Evolutionary conservation across 495 filamentous ascomycete species (phyloP).

Genomic region (Tetracladium setigerum): DNA sequence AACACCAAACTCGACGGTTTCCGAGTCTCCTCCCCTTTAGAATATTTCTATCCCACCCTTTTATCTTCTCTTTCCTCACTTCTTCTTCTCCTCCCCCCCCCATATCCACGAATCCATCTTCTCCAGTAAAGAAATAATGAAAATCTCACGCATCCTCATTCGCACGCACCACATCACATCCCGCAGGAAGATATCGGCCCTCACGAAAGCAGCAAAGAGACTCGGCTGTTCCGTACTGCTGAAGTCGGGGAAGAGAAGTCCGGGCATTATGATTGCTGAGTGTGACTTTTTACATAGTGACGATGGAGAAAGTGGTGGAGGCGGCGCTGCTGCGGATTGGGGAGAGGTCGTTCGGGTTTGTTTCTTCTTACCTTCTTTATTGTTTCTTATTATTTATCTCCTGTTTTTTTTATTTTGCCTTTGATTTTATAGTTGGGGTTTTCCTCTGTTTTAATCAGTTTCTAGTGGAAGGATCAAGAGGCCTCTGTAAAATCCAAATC

Average conservation of each 20-base stretch:
- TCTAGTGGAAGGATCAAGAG: too few species aligned
- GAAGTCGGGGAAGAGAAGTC: slow-evolving; percentile 43
- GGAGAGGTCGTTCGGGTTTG: slow-evolving; percentile 43
- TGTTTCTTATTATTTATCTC: not conserved
- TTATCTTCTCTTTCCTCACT: too few species aligned
- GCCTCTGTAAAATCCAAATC: too few species aligned
- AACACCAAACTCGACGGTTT: too few species aligned
- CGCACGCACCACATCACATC: slow-evolving; percentile 66
- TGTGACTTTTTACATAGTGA: too few species aligned
- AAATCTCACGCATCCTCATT: slow-evolving; percentile 46
- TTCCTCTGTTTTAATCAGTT: too few species aligned
- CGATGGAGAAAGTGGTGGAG: slow-evolving; percentile 19
- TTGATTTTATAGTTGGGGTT: not conserved
- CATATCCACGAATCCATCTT: too few species aligned
- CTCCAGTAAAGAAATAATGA: not conserved
- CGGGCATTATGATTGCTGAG: slow-evolving; percentile 62
- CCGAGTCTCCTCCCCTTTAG: too few species aligned
- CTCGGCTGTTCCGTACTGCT: slow-evolving; percentile 48
- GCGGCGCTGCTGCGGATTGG: slow-evolving; percentile 45
- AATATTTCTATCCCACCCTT: too few species aligned
- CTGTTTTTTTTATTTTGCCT: not conserved
- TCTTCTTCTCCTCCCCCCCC: too few species aligned
- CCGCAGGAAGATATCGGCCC: slow-evolving; percentile 53
- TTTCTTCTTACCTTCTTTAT: not conserved
- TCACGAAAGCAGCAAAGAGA: slow-evolving; percentile 47